Base-by-base conservation (phyloP, 2,329 filamentous ascomycete species). In the Tolypocladium tundrense region DNA sequence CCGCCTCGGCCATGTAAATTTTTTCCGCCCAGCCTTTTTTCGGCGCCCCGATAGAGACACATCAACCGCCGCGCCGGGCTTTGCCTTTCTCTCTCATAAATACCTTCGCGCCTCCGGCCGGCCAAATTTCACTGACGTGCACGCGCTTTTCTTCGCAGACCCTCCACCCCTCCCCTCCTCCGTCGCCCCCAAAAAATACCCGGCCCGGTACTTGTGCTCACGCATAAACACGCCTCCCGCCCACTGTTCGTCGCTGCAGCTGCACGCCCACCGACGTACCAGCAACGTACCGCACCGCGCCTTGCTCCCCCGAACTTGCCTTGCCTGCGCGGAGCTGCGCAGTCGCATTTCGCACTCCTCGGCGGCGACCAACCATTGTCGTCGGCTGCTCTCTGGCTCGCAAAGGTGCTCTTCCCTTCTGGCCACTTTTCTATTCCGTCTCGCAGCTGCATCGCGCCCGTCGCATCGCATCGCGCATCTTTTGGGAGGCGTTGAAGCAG, bases 91-190 rank as follows among this genome's bases (percentile, higher is more conserved):
- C 72, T 68, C 72, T 75, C 73, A 76, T 75, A 75, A 75, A 75
- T 76, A 75, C 70, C 71, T 73, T 69, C 66, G 72, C 73, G 72
- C 73, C 72, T 73, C 73, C 73, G 67, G 71, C 71, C 72, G 68
- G 70, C 63, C 67, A 71, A 72, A 73, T 67, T 69, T 69, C 65
- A 75, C 71, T 73, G 73, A 75, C 72, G 72, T 75, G 73, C 72
- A 75, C 73, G 73, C 73, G 73, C 72, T 75, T 75, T 75, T 70
- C 71, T 68, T 73, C 71, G 67, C 69, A 72, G 72, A 71, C 68
- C 68, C 68, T 70, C 69, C 61, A 58, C 60, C 62, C 58, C 66
- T 62, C 62, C 64, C 62, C 63, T 60, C 60, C 59, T 55, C 60
- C 60, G 57, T 56, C 59, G 41, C 59, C 59, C 58, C 63, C 60